Evolutionary conservation across 495 filamentous ascomycete genomes (phyloP).

Genomic region (Penicillium longicatenatum): DNA sequence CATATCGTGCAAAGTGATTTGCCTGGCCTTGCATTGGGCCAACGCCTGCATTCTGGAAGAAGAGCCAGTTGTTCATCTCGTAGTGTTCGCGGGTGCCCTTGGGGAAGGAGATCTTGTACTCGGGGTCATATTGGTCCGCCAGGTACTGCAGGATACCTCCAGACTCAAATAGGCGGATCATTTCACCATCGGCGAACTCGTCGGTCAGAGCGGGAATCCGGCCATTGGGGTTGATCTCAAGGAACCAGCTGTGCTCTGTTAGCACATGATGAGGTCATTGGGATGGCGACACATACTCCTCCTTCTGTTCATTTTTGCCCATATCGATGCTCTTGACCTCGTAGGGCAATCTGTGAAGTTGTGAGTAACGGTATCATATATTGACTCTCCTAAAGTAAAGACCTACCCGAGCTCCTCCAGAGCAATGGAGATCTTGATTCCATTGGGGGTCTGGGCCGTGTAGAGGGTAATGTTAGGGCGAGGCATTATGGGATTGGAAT

Average conservation of each 20-base stretch:
- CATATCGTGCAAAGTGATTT: slow-evolving; percentile 88
- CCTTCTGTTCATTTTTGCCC: slow-evolving; percentile 74
- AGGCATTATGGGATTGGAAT: slow-evolving; percentile 29
- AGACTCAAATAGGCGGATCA: slow-evolving; percentile 79
- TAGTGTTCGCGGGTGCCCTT: slow-evolving; percentile 72
- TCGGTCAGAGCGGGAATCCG: slow-evolving; percentile 93
- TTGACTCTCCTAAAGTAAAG: neutral
- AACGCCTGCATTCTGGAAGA: slow-evolving; percentile 72
- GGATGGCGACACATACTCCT: slow-evolving; percentile 51
- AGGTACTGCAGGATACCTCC: slow-evolving; percentile 89
- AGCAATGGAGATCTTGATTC: slow-evolving; percentile 78
- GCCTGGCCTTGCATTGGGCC: slow-evolving; percentile 94
- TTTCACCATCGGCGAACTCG: slow-evolving; percentile 67
- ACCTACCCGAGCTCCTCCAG: slow-evolving; percentile 79
- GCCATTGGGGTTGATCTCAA: slow-evolving; percentile 92
- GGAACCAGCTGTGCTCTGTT: slow-evolving; percentile 63
- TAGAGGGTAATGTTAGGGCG: slow-evolving; percentile 51
- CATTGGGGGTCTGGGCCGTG: slow-evolving; percentile 56
- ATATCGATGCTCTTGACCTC: slow-evolving; percentile 68
- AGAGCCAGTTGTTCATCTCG: slow-evolving; percentile 79
- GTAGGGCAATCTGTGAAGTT: slow-evolving; percentile 53
- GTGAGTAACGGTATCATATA: neutral
- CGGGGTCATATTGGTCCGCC: slow-evolving; percentile 74
- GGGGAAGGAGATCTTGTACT: slow-evolving; percentile 84
- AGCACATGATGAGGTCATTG: neutral